These are phyloP conservation scores for Haplosporangium sp. DNA, from an alignment of 371 early-diverging fungal species.

Conservation along the genomic window DNA sequence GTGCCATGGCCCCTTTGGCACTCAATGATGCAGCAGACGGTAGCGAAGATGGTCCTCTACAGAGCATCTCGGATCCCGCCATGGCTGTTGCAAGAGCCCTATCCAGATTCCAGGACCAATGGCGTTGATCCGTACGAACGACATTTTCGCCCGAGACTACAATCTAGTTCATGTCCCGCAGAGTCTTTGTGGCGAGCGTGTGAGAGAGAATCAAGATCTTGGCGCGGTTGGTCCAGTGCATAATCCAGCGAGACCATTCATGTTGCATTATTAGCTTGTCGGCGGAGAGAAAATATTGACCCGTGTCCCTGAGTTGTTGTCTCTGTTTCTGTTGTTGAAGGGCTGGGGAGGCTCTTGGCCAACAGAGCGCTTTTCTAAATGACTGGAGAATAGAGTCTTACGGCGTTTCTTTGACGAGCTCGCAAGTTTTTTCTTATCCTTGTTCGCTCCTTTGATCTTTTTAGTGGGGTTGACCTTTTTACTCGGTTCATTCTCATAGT, in stretches of 20 bases:
- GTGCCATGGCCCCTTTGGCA: neutral
- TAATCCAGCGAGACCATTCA: conserved; percentile 46
- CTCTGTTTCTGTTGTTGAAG: neutral
- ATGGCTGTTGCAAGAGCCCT: conserved; percentile 36
- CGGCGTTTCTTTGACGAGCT: neutral
- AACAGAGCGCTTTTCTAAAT: neutral
- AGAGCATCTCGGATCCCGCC: conserved; percentile 40
- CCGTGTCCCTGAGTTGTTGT: neutral
- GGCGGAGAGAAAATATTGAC: conserved; percentile 25
- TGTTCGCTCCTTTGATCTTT: neutral
- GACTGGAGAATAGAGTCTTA: neutral
- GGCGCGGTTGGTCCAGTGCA: conserved; percentile 34
- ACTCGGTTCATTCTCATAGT: neutral
- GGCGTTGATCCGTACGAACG: conserved; percentile 18
- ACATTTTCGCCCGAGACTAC: conserved; percentile 29
- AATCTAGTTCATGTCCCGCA: conserved; percentile 35
- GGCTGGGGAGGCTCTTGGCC: neutral
- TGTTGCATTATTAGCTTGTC: conserved; percentile 36
- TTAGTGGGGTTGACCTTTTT: neutral
- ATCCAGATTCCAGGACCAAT: conserved; percentile 49
- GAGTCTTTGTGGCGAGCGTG: conserved; percentile 19
- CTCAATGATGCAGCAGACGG: conserved; percentile 5
- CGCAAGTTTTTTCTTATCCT: neutral
- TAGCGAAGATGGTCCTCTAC: conserved; percentile 13
- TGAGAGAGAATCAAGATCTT: conserved; percentile 35